Percentiles rank a stretch among this genome's conserved stretches.
Conservation (phyloP, 306 rosid species). For the Notholithocarpus densiflorus region DNA sequence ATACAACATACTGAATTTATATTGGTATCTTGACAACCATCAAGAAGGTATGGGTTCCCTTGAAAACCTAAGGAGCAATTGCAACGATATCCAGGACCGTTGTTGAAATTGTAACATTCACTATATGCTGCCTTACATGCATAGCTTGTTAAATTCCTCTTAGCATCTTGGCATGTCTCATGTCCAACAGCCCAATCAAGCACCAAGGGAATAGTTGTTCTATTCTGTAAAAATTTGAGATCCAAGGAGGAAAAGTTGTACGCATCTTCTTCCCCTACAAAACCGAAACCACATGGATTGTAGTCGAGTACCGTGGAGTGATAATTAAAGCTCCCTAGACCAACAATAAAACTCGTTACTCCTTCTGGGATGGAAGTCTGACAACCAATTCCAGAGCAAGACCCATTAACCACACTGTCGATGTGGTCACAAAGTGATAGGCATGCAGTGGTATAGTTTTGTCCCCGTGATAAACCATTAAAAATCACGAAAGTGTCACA, state of each 20-base stretch:
- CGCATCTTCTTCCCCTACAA: constrained; percentile 9
- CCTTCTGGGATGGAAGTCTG: not conserved
- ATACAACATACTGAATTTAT: not conserved
- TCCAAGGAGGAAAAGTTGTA: constrained; percentile 8
- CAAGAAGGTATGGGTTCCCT: constrained; percentile 23
- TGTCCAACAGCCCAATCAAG: constrained; percentile 19
- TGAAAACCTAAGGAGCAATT: constrained; percentile 8
- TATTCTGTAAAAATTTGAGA: not conserved
- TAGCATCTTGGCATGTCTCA: constrained; percentile 1
- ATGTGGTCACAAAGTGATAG: not conserved
- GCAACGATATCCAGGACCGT: constrained; percentile 24
- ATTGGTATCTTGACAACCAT: not conserved
- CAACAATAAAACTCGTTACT: not conserved
- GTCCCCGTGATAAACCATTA: not conserved
- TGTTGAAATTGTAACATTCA: constrained; percentile 12
- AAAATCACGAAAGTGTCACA: not conserved
- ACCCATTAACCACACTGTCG: not conserved
- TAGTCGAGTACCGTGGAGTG: not conserved
- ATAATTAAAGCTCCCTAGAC: not conserved
- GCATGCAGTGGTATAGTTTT: not conserved
- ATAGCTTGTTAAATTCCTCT: not conserved
- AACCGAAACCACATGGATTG: constrained; percentile 9
- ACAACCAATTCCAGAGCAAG: constrained; percentile 20
- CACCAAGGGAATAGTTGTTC: not conserved
- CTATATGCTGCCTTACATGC: constrained; percentile 21